Evolutionary conservation across 2,329 filamentous ascomycete genomes (phyloP), one percentile per base, ranked within the genome.

Genomic region (Purpureocillium takamizusanense): DNA sequence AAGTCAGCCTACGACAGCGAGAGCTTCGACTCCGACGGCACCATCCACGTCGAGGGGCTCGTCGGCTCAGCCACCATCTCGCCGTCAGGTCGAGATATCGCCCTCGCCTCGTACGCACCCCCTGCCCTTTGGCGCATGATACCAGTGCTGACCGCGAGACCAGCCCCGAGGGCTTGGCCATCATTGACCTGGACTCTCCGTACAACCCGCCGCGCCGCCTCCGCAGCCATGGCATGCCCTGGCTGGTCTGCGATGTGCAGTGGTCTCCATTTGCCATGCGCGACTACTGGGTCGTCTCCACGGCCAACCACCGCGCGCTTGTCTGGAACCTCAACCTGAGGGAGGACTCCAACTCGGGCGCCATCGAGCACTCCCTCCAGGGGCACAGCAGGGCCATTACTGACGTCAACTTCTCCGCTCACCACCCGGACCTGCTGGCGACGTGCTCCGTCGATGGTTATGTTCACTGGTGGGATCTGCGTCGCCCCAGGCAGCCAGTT

Each of bases 181-280:
- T 95, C 49, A 89, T 95, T 53, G 89, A 95, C 52, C 71, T 95
- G 34, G 89, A 95, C 63, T 88, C 81, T 10, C 87, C 87, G 1
- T 92, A 88, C 56, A 92, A 83, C 42, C 83, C 84, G 9, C 90
- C 90, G 14, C 82, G 88, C 14, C 83, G 88, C 51, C 72, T 95
- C 35, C 74, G 72, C 49, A 83, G 83, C 45, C 86, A 94, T 61
- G 83, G 86, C 39, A 81, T 87, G 32, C 83, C 86, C n/a, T 95
- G 89, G 87, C 80, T 94, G 37, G 89, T 95, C 5, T 88, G 90
- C 10, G 90, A 95, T 60, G 89, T 95, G 23, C 90, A 95, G 61
- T 95, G 90, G 90, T 95, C 87, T 10, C 90, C 90, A 1, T 95
- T 95, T 57, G 85, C 89, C 11, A 78, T 76, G 15, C 78, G 89